Conservation (phyloP, 805 yeast genomes). For the Cyberlindnera mississippiensis region DNA sequence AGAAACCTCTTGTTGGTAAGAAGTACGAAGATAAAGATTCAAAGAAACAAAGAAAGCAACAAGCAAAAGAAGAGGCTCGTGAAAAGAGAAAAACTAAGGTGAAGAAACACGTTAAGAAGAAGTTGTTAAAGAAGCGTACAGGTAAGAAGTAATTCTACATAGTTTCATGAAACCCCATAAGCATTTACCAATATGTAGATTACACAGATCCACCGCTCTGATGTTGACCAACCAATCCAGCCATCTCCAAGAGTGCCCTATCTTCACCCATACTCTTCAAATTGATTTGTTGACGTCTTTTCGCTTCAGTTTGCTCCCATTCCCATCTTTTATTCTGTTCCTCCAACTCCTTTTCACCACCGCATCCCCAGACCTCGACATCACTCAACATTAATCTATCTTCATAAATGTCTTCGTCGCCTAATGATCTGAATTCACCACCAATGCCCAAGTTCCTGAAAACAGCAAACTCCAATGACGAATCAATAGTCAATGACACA, state of each 20-base stretch:
- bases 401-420: slow-evolving; percentile 46
- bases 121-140: slow-evolving; percentile 56
- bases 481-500: slow-evolving; percentile 75
- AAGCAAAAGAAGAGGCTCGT: slow-evolving; percentile 70
- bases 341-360: slow-evolving; percentile 69
- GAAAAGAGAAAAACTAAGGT: slow-evolving; percentile 79
- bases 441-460: slow-evolving; percentile 67
- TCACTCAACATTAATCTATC: slow-evolving; percentile 67
- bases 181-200: no score
- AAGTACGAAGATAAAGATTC: slow-evolving; percentile 74
- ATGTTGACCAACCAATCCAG: slow-evolving; percentile 51
- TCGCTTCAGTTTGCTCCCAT: slow-evolving; percentile 88
- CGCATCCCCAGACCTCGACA: slow-evolving; percentile 91
- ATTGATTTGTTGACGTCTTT: slow-evolving; percentile 70
- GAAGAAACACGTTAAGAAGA: slow-evolving; percentile 80
- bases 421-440: slow-evolving; percentile 42
- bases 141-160: slow-evolving; percentile 8
- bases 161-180: no score
- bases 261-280: slow-evolving; percentile 70
- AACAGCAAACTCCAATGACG: slow-evolving; percentile 72
- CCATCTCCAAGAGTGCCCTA: slow-evolving; percentile 82
- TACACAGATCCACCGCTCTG: slow-evolving; percentile 48
- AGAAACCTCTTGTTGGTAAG: slow-evolving; percentile 58
- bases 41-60: slow-evolving; percentile 70
- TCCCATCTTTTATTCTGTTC: slow-evolving; percentile 80